Base-by-base conservation (phyloP, 768 basidiomycete species). In the Serendipita sp. region DNA sequence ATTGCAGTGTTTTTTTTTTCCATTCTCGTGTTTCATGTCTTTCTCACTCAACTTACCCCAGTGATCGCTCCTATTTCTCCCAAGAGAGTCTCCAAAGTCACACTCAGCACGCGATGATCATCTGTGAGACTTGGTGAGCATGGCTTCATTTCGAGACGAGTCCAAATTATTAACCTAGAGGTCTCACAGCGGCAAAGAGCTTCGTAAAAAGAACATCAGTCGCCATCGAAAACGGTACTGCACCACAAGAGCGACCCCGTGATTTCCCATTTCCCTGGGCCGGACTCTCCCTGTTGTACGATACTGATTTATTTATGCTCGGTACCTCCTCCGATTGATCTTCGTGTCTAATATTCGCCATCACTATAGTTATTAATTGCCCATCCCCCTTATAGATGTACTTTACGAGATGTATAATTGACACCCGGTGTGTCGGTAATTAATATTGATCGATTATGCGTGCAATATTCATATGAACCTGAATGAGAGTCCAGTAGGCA, bases 131-230 rank as follows among this genome's bases (percentile, higher is more conserved):
- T 4, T 60, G 56, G 56, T 60, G 35, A n/a, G 56, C n/a, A 24
- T 60, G 8, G 4, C 5, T 37, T 60, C 30, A 10, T 16, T 54
- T 54, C 28, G 16, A 11, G 1, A 15, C 15, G 0, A 13, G 53
- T 54, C 32, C 28, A 13, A 54, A 32, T 28, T 54, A 15, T 13
- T 15, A 0, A 15, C 28, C 16, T 13, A 32, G 32, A 54, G 30
- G n/a, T 51, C 41, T 41, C 41, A 41, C 37, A 60, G 56, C 56
- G 56, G 56, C 10, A 60, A 60, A 18, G 56, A 60, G 37, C 56
- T 60, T 5, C 56, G 56, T 10, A 60, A 60, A n/a, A 60, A 60
- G 56, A 60, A 60, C 35, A 60, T 60, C 56, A 60, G 56, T 35
- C 18, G 56, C 18, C 56, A 60, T 30, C 56, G 56, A 38, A 60